These are phyloP conservation scores for Termitomyces eurrhizus DNA, from an alignment of 768 basidiomycete genomes.

Conservation along the genomic window DNA sequence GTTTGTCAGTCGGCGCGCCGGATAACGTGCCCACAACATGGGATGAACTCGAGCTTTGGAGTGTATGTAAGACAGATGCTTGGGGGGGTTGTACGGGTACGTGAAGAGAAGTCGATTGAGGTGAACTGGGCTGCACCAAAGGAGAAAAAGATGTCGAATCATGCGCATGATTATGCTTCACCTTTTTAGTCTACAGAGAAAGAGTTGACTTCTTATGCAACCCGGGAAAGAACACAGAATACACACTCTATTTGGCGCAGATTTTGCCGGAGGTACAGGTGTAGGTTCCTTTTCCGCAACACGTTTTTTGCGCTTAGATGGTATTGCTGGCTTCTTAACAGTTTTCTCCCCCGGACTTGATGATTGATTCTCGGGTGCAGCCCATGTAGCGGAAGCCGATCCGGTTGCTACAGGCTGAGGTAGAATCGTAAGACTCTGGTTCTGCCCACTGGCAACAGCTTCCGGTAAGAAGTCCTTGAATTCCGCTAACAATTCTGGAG, in stretches of 20 bases:
- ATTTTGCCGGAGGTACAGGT: conserved; percentile 50
- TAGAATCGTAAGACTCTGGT: conserved; percentile 42
- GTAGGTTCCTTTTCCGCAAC: conserved; percentile 65
- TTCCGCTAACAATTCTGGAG: conserved; percentile 73
- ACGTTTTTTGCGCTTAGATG: conserved; percentile 58
- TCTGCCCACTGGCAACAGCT: conserved; percentile 38
- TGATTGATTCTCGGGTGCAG: conserved; percentile 31
- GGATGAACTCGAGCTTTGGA: conserved; percentile 21
- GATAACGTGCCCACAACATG: conserved; percentile 29
- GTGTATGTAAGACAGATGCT: conserved; percentile 17
- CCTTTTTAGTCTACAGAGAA: conserved; percentile 50
- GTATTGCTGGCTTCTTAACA: conserved; percentile 40
- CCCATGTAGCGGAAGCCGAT: conserved; percentile 35
- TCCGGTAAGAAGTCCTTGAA: conserved; percentile 83
- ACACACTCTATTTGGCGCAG: conserved; percentile 45
- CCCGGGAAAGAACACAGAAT: background rate
- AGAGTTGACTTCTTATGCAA: background rate
- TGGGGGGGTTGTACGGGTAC: conserved; percentile 16
- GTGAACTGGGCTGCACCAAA: conserved; percentile 41
- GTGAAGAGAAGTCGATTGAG: conserved; percentile 31
- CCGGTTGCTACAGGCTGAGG: conserved; percentile 36
- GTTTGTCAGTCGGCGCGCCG: conserved; percentile 59
- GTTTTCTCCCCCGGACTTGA: conserved; percentile 35
- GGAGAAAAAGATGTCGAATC: conserved; percentile 55
- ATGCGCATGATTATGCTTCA: conserved; percentile 58